These are phyloP conservation scores for Quercus berberidifolia DNA, from an alignment of 306 rosid species.

Conservation along the genomic window DNA sequence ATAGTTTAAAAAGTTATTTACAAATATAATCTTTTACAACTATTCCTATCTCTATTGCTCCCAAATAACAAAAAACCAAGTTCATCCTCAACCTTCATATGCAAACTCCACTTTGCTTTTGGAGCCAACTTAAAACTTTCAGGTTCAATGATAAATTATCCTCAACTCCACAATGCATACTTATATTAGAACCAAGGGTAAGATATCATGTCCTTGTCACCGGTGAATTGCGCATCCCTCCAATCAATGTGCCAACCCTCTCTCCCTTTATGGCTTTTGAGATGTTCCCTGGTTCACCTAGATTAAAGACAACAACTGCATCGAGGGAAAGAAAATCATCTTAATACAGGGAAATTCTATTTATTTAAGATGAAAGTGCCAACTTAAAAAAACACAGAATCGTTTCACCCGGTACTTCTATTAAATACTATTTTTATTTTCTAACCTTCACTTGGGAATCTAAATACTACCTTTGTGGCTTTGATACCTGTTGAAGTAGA, in stretches of 20 bases:
- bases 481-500: no score
- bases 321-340: constrained; percentile 5
- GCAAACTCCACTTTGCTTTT: neutral
- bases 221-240: constrained; percentile 49
- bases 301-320: constrained; percentile 93
- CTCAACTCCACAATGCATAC: neutral
- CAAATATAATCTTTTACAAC: neutral
- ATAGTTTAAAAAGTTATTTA: constrained; percentile 3
- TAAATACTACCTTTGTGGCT: no score
- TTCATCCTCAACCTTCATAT: neutral
- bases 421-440: neutral
- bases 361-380: neutral
- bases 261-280: constrained; percentile 82
- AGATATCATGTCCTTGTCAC: constrained; percentile 43
- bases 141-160: constrained; percentile 3
- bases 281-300: constrained; percentile 83
- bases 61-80: neutral
- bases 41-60: neutral
- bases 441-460: no score
- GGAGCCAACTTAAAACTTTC: neutral
- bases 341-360: constrained; percentile 6
- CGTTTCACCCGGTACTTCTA: neutral
- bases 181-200: neutral
- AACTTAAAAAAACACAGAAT: constrained; percentile 7
- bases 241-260: constrained; percentile 88